phyloP scores from a whole-genome alignment of 2,329 filamentous ascomycete species.

The Aspergillus candidus region DNA sequence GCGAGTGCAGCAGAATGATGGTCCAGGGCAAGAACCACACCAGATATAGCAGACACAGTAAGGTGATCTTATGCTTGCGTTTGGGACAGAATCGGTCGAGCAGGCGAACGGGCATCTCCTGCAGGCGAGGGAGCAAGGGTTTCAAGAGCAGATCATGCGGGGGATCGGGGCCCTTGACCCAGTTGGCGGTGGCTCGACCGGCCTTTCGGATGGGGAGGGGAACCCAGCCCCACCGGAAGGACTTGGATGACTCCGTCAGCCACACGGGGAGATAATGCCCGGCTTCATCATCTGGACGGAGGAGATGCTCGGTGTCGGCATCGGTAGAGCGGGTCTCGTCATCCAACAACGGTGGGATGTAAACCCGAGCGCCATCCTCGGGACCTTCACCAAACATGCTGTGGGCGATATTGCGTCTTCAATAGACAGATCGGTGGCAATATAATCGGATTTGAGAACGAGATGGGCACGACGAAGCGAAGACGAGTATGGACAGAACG shows the following conservation, averaged over 20 bases:
- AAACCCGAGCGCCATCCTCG: slow-evolving; percentile 27
- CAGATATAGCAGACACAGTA: slow-evolving; percentile 40
- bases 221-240: slow-evolving; percentile 45
- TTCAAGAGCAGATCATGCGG: slow-evolving; percentile 41
- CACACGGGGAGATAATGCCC: slow-evolving; percentile 38
- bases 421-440: not conserved
- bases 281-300: slow-evolving; percentile 25
- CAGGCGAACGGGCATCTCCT: slow-evolving; percentile 41
- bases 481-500: not conserved
- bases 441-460: slow-evolving; percentile 9
- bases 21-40: slow-evolving; percentile 45
- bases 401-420: not conserved
- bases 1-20: slow-evolving; percentile 40
- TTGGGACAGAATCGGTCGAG: slow-evolving; percentile 43
- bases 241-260: slow-evolving; percentile 43
- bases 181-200: slow-evolving; percentile 37
- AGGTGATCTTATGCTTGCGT: slow-evolving; percentile 38
- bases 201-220: slow-evolving; percentile 42
- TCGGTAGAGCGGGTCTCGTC: slow-evolving; percentile 30
- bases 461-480: not conserved
- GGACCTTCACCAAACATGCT: slow-evolving; percentile 28
- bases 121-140: slow-evolving; percentile 42
- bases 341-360: slow-evolving; percentile 29
- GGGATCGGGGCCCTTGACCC: slow-evolving; percentile 45
- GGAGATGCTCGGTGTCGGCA: slow-evolving; percentile 30